A percentile compares a stretch with the other conserved stretches of the same genome.
Conservation (phyloP, 305 asterid species). For the Ilex paraguariensis region DNA sequence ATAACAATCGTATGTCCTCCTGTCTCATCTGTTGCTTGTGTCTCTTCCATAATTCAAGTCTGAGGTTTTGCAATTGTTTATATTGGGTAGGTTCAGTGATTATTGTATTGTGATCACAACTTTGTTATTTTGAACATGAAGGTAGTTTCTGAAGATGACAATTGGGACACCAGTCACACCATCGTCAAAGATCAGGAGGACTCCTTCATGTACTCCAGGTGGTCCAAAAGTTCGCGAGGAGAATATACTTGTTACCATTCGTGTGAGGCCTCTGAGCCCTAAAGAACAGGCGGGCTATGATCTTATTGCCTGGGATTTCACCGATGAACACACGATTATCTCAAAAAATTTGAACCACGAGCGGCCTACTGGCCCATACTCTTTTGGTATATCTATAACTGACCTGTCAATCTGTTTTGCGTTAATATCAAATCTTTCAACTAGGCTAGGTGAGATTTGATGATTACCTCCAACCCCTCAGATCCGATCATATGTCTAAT, state of each 20-base stretch:
- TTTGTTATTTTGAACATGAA: not conserved
- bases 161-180: constrained; percentile 59
- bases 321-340: constrained; percentile 53
- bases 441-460: not conserved
- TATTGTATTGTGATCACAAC: not conserved
- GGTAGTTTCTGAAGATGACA: constrained; percentile 39
- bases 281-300: constrained; percentile 83
- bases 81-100: not conserved
- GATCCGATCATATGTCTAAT: not conserved
- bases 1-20: too few relatives aligned
- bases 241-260: constrained; percentile 81
- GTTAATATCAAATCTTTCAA: not conserved
- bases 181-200: constrained; percentile 51
- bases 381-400: constrained; percentile 46
- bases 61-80: too few relatives aligned
- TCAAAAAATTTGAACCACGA: constrained; percentile 84
- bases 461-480: not conserved
- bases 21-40: too few relatives aligned
- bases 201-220: constrained; percentile 49
- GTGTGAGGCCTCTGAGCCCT: constrained; percentile 82
- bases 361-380: constrained; percentile 57
- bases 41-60: too few relatives aligned
- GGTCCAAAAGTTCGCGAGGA: constrained; percentile 58
- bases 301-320: constrained; percentile 82
- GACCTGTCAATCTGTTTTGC: too few relatives aligned